Evolutionary conservation across 164 flowering plant genomes (phyloP), one percentile per base, ranked within the genome.

Genomic region (Cinnamomum chago): DNA sequence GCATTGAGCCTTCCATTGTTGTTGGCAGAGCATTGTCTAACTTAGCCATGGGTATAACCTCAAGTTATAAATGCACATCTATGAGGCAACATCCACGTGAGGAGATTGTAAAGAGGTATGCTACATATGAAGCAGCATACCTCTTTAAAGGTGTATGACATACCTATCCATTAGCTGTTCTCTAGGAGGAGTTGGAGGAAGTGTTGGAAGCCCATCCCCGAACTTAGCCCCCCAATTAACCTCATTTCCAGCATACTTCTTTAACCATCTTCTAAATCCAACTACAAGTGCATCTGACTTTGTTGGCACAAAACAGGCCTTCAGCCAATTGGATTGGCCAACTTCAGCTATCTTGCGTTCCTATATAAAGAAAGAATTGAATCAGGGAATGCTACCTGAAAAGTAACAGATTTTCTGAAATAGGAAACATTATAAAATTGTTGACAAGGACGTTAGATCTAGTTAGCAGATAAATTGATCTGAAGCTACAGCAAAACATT

Each of bases 161-260:
- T 83, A 88, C 97, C 98, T 88, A 81, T 95, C 97, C 87, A 95
- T 64, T 1, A 95, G 88, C 79, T 88, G 92, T 74, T 93, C 95
- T 74, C 83, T 82, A 1, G 94, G 92, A 79, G 94, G 97, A 62
- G 90, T 81, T 50, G 96, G 90, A 14, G 94, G 92, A 79, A 92
- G 97, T 58, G 90, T 81, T 50, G 96, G 90, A 20, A 93, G 96
- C 73, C 92, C 89, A 64, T 79, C 73, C 23, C 79, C 82, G 79
- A 82, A 87, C 75, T 89, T 88, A 72, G 83, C 81, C 76, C 84
- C 82, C 95, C 96, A 93, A 72, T 88, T 85, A 72, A 93, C 82
- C 83, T 88, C 82, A 76, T 89, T 84, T 20, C 85, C 88, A 24
- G 87, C 82, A 77, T 89, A 90, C 80, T 90, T 92, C 72, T 85